Evolutionary conservation across 1,139 yeast species (phyloP).

Genomic region (Blastobotrys serpentis): DNA sequence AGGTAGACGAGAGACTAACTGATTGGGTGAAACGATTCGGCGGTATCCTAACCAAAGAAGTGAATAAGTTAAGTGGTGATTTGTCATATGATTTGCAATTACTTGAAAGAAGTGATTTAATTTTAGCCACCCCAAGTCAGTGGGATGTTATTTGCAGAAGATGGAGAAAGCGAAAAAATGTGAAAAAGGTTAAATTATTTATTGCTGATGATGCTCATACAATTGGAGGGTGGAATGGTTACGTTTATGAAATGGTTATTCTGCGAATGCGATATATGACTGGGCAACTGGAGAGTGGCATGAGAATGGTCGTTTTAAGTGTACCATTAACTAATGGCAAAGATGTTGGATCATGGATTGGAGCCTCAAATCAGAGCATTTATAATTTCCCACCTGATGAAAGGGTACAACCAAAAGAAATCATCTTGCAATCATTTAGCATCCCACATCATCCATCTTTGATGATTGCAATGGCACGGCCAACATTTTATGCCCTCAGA

Average conservation of each 20-base stretch:
- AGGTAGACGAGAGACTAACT: constrained; percentile 47
- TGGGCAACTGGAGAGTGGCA: constrained; percentile 44
- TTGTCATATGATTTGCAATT: constrained; percentile 52
- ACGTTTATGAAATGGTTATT: constrained; percentile 64
- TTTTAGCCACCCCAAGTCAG: constrained; percentile 78
- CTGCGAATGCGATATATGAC: constrained; percentile 71
- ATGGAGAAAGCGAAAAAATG: constrained; percentile 64
- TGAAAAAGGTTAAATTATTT: constrained; percentile 65
- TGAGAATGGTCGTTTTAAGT: constrained; percentile 67
- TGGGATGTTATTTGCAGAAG: constrained; percentile 71
- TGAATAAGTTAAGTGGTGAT: constrained; percentile 66
- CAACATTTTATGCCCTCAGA: constrained; percentile 43
- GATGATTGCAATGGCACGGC: constrained; percentile 51
- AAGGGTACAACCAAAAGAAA: constrained; percentile 55
- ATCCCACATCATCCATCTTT: constrained; percentile 51
- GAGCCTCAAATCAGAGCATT: constrained; percentile 56
- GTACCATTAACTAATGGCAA: constrained; percentile 70
- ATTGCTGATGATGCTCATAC: constrained; percentile 77
- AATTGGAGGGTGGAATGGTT: constrained; percentile 58
- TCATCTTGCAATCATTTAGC: constrained; percentile 55
- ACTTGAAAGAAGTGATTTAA: constrained; percentile 58
- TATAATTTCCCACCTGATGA: constrained; percentile 71
- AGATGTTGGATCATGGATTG: constrained; percentile 87
- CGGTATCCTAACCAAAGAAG: constrained; percentile 34
- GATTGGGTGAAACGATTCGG: constrained; percentile 55